Base-by-base conservation (phyloP, 1,284 basidiomycete genomes). In the Leccinum pachyderme region DNA sequence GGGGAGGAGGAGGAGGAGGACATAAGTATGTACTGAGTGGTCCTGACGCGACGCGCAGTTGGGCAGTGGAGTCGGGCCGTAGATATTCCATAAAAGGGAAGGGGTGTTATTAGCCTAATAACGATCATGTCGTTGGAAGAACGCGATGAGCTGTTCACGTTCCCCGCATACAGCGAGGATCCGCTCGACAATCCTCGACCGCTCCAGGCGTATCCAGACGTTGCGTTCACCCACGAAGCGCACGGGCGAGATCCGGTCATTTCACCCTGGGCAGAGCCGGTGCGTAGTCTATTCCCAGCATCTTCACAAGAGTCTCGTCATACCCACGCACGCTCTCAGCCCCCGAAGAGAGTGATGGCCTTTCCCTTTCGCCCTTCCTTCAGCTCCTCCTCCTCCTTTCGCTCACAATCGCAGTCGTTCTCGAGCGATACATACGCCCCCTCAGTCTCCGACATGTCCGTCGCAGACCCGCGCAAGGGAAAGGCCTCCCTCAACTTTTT, bases 321-420 rank as follows among this genome's bases (percentile, higher is more conserved):
- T 52, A 56, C 60, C 58, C 63, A 69, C 61, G 53, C 44, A 27
- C 29, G 2, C 15, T 41, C 18, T 5, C 55, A 56, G 53, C 53
- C 56, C 48, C n/a, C 49, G 52, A 57, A 54, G 49, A 59, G 62
- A 13, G 37, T 61, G 0, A 54, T 61, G 45, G 49, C 68, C 2
- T 73, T 79, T 54, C 56, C 68, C 1, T 69, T 71, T 49, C 59
- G 57, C 24, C 49, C 71, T 65, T 7, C 72, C 68, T 27, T 70
- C 67, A 28, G 73, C 56, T 62, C 71, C 2, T 61, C 62, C 29
- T 66, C 68, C 45, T 59, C 72, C 11, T 59, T 71, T 15, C 73
- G 72, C 47, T 63, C 71, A 2, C 70, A 80, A 53, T 72, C 79
- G 3, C 72, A 72, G 32, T 76, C 72, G 8, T 35, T 59, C 49